Evolutionary conservation across 768 basidiomycete genomes (phyloP).

Genomic region (Russula sp.): DNA sequence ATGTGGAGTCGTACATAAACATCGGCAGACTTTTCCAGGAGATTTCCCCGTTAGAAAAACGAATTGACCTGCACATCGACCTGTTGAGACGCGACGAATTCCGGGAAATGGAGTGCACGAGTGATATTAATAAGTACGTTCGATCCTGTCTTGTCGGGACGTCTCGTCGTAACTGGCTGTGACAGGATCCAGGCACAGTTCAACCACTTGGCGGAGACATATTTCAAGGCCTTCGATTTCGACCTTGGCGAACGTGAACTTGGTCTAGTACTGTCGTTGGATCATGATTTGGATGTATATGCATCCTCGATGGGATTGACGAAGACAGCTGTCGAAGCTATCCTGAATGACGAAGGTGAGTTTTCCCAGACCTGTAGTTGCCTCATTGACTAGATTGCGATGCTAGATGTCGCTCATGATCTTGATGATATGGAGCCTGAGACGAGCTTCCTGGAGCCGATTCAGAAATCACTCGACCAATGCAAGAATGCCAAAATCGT

Average conservation of each 20-base stretch:
- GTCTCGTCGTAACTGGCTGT: background rate
- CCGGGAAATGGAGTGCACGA: slow-evolving; percentile 89
- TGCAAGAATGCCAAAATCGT: slow-evolving; percentile 76
- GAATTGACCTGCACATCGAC: slow-evolving; percentile 89
- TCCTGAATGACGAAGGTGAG: slow-evolving; percentile 75
- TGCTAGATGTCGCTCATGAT: slow-evolving; percentile 66
- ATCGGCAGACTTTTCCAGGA: slow-evolving; percentile 83
- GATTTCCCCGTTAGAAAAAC: slow-evolving; percentile 83
- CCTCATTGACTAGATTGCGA: background rate
- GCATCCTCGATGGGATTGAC: slow-evolving; percentile 87
- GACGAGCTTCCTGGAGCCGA: slow-evolving; percentile 72
- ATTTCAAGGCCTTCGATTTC: slow-evolving; percentile 77
- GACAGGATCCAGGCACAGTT: slow-evolving; percentile 87
- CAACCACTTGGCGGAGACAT: slow-evolving; percentile 85
- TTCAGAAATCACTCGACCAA: slow-evolving; percentile 78
- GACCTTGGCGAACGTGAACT: slow-evolving; percentile 90
- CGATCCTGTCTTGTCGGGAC: background rate
- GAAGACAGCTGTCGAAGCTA: slow-evolving; percentile 75
- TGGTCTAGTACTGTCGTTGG: slow-evolving; percentile 75
- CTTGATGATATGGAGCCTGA: slow-evolving; percentile 73
- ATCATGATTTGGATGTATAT: slow-evolving; percentile 92
- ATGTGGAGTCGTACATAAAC: slow-evolving; percentile 81
- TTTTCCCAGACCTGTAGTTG: background rate
- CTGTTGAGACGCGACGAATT: slow-evolving; percentile 85
- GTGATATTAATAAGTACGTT: slow-evolving; percentile 80